phyloP scores from a whole-genome alignment of 306 rosid species.

The Hylodesmum podocarpum region DNA sequence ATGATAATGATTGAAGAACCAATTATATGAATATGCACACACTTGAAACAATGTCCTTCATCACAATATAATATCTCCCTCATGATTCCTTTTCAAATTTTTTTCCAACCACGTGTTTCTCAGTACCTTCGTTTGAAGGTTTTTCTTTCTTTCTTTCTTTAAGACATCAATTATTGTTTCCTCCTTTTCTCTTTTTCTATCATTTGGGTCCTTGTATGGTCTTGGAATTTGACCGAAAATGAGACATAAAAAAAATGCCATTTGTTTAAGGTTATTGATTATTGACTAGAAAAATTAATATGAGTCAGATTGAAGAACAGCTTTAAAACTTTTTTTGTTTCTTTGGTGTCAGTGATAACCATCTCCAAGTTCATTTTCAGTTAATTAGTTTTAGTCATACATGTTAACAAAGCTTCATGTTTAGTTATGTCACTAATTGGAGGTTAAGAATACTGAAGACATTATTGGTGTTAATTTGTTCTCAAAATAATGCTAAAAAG shows the following conservation, averaged over 20 bases:
- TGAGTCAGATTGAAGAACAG: background rate
- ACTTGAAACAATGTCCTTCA: background rate
- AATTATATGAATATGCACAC: background rate
- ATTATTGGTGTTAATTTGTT: background rate
- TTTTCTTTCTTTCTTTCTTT: background rate
- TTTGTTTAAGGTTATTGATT: background rate
- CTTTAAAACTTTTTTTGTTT: background rate
- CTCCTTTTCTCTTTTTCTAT: background rate
- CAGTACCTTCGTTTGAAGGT: background rate
- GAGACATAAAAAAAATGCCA: background rate
- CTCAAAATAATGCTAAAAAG: background rate
- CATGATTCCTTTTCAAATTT: background rate
- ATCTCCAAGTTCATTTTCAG: background rate
- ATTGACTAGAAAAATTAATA: background rate
- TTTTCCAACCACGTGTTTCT: slow-evolving; percentile 18
- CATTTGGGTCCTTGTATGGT: background rate
- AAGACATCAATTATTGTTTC: background rate
- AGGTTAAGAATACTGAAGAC: background rate
- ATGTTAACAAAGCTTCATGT: background rate
- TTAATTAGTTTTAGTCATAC: background rate
- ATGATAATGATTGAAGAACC: slow-evolving; percentile 19
- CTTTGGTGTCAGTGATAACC: background rate
- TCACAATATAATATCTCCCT: background rate
- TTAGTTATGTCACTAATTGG: background rate
- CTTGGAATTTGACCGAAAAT: background rate